Evolutionary conservation across 768 basidiomycete species (phyloP).

Genomic region (Plicaturopsis crispa): DNA sequence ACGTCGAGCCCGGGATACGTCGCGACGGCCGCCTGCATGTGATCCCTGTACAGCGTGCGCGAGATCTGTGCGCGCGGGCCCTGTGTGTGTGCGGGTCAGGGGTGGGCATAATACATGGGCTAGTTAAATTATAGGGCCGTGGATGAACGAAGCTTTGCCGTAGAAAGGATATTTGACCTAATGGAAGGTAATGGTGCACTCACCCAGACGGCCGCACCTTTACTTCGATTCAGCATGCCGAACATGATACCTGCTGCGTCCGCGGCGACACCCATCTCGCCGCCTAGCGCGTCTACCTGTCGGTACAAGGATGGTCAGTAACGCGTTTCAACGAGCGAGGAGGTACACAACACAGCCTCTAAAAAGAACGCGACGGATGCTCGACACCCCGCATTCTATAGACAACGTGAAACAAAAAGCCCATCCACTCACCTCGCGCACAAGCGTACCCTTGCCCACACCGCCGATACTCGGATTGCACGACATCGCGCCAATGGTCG

Average conservation of each 20-base stretch:
- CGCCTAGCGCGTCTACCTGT: too few relatives aligned
- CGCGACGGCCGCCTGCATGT: conserved; percentile 68
- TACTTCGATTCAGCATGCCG: conserved; percentile 77
- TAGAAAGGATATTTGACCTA: too few relatives aligned
- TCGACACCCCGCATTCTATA: too few relatives aligned
- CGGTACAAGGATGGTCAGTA: too few relatives aligned
- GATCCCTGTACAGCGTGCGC: conserved; percentile 70
- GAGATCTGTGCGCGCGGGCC: conserved; percentile 89
- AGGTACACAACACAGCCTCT: too few relatives aligned
- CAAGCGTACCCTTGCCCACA: conserved; percentile 86
- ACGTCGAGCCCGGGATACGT: conserved; percentile 66
- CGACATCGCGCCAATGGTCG: conserved; percentile 72
- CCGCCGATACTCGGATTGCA: conserved; percentile 93
- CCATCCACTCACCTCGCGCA: conserved; percentile 93
- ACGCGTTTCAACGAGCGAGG: too few relatives aligned
- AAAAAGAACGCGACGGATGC: too few relatives aligned
- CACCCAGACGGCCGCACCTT: conserved; percentile 88
- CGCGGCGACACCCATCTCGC: too few relatives aligned
- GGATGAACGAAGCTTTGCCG: too few relatives aligned
- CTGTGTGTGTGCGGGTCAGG: conserved; percentile 26
- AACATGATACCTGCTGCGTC: conserved; percentile 90
- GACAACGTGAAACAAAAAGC: conserved; percentile 30
- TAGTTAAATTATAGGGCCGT: too few relatives aligned
- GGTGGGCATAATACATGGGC: neutral
- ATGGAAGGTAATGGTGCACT: too few relatives aligned